These are phyloP conservation scores for Perilla frutescens DNA, from an alignment of 257 asterid genomes.

Conservation along the genomic window DNA sequence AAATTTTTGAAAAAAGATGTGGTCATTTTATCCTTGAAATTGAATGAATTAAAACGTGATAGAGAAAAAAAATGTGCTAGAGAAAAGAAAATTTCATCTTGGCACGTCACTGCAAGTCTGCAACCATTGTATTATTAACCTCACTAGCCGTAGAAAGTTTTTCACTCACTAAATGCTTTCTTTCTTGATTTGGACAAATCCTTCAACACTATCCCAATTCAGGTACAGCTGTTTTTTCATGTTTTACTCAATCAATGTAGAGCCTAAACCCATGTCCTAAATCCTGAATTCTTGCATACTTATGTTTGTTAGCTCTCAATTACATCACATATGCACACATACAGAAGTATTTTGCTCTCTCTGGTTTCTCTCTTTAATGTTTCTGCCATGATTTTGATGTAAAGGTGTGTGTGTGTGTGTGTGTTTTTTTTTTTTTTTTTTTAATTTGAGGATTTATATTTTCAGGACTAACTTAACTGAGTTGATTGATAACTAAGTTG, in stretches of 20 bases:
- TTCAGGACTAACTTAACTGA: conserved; percentile 22
- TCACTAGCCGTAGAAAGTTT: conserved; percentile 12
- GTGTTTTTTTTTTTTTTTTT: no score
- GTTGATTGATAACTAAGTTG: conserved; percentile 27
- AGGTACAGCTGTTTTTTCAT: conserved; percentile 34
- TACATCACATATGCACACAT: conserved; percentile 22
- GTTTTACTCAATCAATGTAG: neutral
- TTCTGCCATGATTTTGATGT: neutral
- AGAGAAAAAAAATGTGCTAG: no score
- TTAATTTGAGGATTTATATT: neutral
- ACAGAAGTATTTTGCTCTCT: conserved; percentile 13
- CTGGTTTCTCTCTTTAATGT: neutral
- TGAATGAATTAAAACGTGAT: no score
- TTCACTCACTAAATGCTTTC: neutral
- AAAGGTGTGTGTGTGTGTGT: no score
- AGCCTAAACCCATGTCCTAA: conserved; percentile 7
- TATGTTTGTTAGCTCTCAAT: conserved; percentile 1
- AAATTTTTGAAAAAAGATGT: no score
- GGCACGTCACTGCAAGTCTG: conserved; percentile 7
- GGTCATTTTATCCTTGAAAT: no score
- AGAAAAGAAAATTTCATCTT: neutral
- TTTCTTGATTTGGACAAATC: conserved; percentile 32
- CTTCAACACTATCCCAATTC: conserved; percentile 18
- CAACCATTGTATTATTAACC: conserved; percentile 15
- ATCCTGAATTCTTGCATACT: conserved; percentile 1